Evolutionary conservation across 1,284 basidiomycete genomes (phyloP).

Genomic region (Microbotryum lychnidis-dioicae): DNA sequence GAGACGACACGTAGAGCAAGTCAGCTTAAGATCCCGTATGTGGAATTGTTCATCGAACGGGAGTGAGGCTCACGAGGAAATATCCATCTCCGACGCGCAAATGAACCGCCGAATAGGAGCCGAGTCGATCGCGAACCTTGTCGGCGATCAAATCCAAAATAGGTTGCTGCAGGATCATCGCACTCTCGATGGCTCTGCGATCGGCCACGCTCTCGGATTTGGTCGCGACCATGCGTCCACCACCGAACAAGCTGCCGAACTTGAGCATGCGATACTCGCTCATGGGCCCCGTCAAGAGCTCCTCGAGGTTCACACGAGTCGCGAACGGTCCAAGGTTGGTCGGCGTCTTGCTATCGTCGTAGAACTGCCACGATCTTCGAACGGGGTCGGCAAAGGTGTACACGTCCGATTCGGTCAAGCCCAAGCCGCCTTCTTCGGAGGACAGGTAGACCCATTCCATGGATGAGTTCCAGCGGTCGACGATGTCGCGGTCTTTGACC

Average conservation of each 20-base stretch:
- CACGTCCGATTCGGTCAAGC: conserved; percentile 7
- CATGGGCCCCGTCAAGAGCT: conserved; percentile 1
- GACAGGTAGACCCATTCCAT: neutral
- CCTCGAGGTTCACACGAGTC: conserved; percentile 10
- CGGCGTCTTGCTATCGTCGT: conserved; percentile 5
- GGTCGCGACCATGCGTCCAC: conserved; percentile 10
- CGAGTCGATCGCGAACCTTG: conserved; percentile 9
- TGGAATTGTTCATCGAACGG: conserved; percentile 3
- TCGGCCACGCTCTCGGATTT: conserved; percentile 1
- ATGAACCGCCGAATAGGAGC: conserved; percentile 18
- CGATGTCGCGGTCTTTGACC: conserved; percentile 2
- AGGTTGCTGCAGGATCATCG: conserved; percentile 10
- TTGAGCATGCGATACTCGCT: conserved; percentile 9
- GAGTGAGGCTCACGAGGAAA: neutral
- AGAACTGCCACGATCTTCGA: conserved; percentile 19
- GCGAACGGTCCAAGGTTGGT: conserved; percentile 4
- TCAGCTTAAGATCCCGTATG: neutral
- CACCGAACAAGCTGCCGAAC: conserved; percentile 26
- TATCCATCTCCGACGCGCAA: conserved; percentile 19
- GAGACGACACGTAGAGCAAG: too few relatives aligned
- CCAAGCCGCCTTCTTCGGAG: conserved; percentile 12
- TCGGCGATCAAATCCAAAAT: conserved; percentile 16
- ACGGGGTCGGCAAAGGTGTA: conserved; percentile 11
- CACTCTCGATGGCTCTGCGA: neutral
- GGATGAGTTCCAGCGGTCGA: conserved; percentile 25